These are phyloP conservation scores for Scleroderma bovista DNA, from an alignment of 768 basidiomycete species.

Conservation along the genomic window DNA sequence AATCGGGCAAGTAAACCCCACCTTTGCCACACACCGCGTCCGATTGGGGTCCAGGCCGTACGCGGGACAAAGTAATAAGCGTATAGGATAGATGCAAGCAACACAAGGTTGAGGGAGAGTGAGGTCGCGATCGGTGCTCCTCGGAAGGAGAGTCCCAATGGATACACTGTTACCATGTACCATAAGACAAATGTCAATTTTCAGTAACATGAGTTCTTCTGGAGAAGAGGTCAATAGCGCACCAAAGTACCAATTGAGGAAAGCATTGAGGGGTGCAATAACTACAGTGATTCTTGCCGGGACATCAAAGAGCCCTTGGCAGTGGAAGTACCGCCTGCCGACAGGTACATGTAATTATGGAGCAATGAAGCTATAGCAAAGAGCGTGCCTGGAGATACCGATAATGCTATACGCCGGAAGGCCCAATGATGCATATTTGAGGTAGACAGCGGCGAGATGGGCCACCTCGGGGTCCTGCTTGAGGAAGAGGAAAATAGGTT, in stretches of 20 bases:
- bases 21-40: conserved; percentile 55
- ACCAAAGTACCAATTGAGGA: conserved; percentile 83
- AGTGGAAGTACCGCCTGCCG: conserved; percentile 59
- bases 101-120: conserved; percentile 81
- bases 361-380: neutral
- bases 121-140: conserved; percentile 91
- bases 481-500: conserved; percentile 66
- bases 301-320: conserved; percentile 80
- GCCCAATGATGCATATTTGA: conserved; percentile 69
- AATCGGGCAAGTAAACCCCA: conserved; percentile 70
- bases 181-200: too few species aligned
- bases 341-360: neutral
- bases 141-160: conserved; percentile 78
- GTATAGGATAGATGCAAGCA: conserved; percentile 54
- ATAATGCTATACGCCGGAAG: conserved; percentile 71
- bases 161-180: conserved; percentile 23
- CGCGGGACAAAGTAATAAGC: conserved; percentile 54
- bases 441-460: conserved; percentile 65
- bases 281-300: conserved; percentile 80
- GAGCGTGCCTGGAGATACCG: conserved; percentile 39
- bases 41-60: conserved; percentile 81
- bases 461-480: conserved; percentile 36
- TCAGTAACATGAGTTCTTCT: neutral
- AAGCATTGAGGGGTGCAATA: conserved; percentile 79
- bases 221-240: conserved; percentile 7